Evolutionary conservation across 371 early-diverging fungal species (phyloP).

Genomic region (Thermomucor indicae-seudaticae): DNA sequence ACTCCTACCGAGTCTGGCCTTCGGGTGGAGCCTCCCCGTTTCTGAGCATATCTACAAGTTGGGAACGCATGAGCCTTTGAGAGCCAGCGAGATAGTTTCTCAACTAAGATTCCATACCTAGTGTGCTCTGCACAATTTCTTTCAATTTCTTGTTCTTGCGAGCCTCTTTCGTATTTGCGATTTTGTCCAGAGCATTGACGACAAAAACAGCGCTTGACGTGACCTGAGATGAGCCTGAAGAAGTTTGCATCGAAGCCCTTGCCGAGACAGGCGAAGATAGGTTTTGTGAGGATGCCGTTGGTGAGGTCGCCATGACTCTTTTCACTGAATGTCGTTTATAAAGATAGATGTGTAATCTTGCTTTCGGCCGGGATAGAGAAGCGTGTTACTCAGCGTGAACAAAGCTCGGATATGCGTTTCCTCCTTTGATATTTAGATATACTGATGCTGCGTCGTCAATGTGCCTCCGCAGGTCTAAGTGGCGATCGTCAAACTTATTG

Average conservation of each 20-base stretch:
- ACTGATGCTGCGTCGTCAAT: no score
- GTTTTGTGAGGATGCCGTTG: constrained; percentile 22
- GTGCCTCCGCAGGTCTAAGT: no score
- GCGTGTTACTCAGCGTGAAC: background rate
- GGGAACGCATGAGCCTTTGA: no score
- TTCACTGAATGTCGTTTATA: no score
- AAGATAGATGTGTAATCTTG: no score
- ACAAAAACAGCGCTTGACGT: constrained; percentile 59
- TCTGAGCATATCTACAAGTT: constrained; percentile 25
- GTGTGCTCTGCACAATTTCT: constrained; percentile 39
- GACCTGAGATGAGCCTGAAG: constrained; percentile 22
- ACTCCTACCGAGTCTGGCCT: constrained; percentile 34
- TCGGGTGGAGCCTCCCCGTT: constrained; percentile 37
- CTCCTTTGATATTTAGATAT: no score
- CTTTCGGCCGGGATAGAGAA: background rate
- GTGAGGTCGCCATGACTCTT: constrained; percentile 24
- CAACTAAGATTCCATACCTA: constrained; percentile 20
- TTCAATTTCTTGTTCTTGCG: constrained; percentile 51
- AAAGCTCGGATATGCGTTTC: no score
- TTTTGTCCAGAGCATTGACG: constrained; percentile 62
- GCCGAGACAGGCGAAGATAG: constrained; percentile 20
- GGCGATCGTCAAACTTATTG: no score
- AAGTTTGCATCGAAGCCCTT: constrained; percentile 11
- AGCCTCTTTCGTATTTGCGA: constrained; percentile 48
- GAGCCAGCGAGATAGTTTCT: background rate